phyloP scores from a whole-genome alignment of 2,329 filamentous ascomycete genomes.

The Aspergillus thermomutatus region DNA sequence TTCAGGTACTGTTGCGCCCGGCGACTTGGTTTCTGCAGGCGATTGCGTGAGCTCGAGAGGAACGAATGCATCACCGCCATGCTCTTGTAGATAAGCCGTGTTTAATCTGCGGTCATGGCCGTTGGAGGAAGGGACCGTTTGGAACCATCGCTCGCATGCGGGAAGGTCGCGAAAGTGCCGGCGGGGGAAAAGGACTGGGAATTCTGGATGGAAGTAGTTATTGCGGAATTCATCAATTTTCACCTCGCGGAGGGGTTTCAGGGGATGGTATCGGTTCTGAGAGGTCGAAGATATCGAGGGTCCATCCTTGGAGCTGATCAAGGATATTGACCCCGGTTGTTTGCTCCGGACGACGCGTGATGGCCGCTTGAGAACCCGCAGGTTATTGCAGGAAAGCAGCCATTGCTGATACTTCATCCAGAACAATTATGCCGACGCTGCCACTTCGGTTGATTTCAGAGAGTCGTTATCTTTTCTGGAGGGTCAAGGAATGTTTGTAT shows the following conservation, averaged over 20 bases:
- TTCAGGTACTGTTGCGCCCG: not conserved
- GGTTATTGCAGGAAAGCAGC: conserved; percentile 8
- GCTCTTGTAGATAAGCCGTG: conserved; percentile 40
- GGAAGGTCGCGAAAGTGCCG: conserved; percentile 47
- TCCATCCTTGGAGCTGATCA: not conserved
- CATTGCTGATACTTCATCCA: conserved; percentile 31
- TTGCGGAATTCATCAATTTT: conserved; percentile 49
- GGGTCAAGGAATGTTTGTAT: not conserved
- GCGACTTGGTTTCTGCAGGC: not conserved
- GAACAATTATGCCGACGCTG: not conserved
- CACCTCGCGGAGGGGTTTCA: conserved; percentile 29
- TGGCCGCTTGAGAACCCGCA: conserved; percentile 9
- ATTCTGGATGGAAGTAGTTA: conserved; percentile 51
- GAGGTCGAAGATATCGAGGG: conserved; percentile 4
- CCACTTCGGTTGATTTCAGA: not conserved
- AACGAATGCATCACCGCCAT: conserved; percentile 49
- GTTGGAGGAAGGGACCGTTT: conserved; percentile 31
- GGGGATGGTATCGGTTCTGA: conserved; percentile 19
- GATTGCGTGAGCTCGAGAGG: conserved; percentile 56
- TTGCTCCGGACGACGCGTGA: not conserved
- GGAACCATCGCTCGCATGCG: conserved; percentile 61
- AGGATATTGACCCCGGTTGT: not conserved
- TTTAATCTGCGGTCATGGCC: conserved; percentile 34
- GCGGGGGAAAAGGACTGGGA: conserved; percentile 52
- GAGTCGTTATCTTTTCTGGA: not conserved